Conservation (phyloP, 106 monocot genomes). For the Platanthera zijinensis region DNA sequence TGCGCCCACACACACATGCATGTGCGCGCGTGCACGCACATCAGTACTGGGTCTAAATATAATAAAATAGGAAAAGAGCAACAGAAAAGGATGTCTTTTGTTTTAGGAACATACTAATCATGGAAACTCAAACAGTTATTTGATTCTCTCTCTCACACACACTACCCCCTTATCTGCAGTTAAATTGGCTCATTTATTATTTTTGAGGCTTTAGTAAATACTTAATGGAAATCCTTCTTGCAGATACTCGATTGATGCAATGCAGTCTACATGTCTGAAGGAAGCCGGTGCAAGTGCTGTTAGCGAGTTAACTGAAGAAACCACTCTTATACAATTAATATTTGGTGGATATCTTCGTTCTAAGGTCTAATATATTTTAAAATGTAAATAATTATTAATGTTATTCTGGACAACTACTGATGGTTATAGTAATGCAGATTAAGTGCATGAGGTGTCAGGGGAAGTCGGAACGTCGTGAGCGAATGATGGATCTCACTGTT, state of each 20-base stretch:
- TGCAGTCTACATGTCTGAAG: slow-evolving; percentile 68
- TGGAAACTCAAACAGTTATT: not conserved
- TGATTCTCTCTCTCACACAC: not conserved
- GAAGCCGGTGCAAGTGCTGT: slow-evolving; percentile 27
- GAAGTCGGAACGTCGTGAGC: slow-evolving; percentile 60
- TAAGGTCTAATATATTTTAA: slow-evolving; percentile 38
- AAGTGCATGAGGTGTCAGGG: slow-evolving; percentile 64
- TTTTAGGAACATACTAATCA: not conserved
- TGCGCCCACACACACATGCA: no score
- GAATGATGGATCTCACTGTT: slow-evolving; percentile 91
- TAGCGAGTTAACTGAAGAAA: slow-evolving; percentile 33
- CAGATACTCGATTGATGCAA: slow-evolving; percentile 80
- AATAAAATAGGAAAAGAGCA: no score
- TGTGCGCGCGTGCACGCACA: no score
- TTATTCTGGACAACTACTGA: not conserved
- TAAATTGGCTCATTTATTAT: not conserved
- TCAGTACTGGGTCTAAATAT: no score
- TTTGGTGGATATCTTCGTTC: slow-evolving; percentile 93
- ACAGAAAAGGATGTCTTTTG: no score
- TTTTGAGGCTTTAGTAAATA: not conserved
- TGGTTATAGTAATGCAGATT: slow-evolving; percentile 41
- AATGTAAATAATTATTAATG: not conserved
- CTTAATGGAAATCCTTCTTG: slow-evolving; percentile 5
- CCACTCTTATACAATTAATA: slow-evolving; percentile 66
- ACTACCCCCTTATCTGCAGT: not conserved